Evolutionary conservation across 129 eudicot species (phyloP).

Genomic region (Mikania micrantha): DNA sequence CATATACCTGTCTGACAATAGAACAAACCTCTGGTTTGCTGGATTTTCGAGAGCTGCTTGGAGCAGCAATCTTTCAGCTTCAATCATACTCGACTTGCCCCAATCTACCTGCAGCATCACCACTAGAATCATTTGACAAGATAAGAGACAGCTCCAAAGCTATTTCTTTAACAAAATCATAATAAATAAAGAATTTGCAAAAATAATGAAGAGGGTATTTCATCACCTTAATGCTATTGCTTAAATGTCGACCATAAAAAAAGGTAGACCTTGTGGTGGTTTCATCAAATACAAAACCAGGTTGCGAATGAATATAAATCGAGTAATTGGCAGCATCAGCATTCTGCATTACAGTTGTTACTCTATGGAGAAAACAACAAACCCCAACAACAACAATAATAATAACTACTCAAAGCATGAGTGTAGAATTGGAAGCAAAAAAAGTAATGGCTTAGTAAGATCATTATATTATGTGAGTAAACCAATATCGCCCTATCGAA

Average conservation of each 20-base stretch:
- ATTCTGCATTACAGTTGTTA: slow-evolving; percentile 49
- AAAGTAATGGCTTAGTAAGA: too few relatives aligned
- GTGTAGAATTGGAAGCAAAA: too few relatives aligned
- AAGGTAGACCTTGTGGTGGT: slow-evolving; percentile 65
- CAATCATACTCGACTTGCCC: slow-evolving; percentile 92
- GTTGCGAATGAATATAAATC: slow-evolving; percentile 77
- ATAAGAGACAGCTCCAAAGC: slow-evolving; percentile 14
- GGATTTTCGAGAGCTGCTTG: slow-evolving; percentile 79
- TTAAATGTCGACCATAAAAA: slow-evolving; percentile 62
- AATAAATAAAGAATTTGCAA: neutral
- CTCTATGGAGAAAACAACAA: neutral
- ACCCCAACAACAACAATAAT: too few relatives aligned
- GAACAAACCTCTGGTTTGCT: slow-evolving; percentile 76
- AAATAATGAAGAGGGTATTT: neutral
- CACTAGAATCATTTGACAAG: slow-evolving; percentile 31
- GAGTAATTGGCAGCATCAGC: slow-evolving; percentile 67
- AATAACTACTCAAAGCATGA: too few relatives aligned
- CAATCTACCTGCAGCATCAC: slow-evolving; percentile 84
- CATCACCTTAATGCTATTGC: slow-evolving; percentile 71
- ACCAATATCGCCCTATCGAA: too few relatives aligned
- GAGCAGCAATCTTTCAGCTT: slow-evolving; percentile 79
- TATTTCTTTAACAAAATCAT: neutral
- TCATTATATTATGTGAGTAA: too few relatives aligned
- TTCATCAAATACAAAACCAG: slow-evolving; percentile 81
- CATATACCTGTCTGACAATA: slow-evolving; percentile 78